These are phyloP conservation scores for Salix udensis DNA, from an alignment of 345 rosid species.

Conservation along the genomic window DNA sequence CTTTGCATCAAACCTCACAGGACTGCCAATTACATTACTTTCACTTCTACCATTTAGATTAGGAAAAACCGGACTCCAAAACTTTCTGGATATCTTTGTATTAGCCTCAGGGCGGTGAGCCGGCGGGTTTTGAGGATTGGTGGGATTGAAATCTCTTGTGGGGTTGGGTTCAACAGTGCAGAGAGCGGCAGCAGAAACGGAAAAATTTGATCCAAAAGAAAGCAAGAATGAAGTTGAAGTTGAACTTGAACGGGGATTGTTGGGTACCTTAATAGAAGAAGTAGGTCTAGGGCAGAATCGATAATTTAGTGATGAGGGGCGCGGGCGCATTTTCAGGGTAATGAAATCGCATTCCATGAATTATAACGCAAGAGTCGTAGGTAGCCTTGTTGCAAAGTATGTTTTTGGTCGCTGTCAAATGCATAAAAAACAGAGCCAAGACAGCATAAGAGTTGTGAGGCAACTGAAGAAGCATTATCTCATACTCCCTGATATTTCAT, in stretches of 20 bases:
- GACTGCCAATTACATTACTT: not conserved
- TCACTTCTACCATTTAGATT: not conserved
- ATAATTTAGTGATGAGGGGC: not conserved
- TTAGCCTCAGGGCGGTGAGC: not conserved
- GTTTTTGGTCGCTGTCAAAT: no score
- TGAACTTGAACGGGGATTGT: not conserved
- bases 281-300: not conserved
- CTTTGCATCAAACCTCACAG: not conserved
- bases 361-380: not conserved
- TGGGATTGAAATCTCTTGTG: not conserved
- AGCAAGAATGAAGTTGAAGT: not conserved
- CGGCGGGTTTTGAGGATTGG: not conserved
- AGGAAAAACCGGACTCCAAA: not conserved
- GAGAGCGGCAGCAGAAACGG: slow-evolving; percentile 5
- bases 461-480: no score
- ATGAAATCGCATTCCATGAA: slow-evolving; percentile 14
- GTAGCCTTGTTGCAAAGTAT: no score
- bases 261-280: slow-evolving; percentile 1
- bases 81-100: not conserved
- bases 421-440: no score
- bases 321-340: not conserved
- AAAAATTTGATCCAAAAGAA: slow-evolving; percentile 4
- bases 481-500: no score
- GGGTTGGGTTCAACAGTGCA: not conserved
- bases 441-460: no score